Evolutionary conservation across 2,329 filamentous ascomycete genomes (phyloP), one percentile per base, ranked within the genome.

Genomic region (Diaporthe humulicola): DNA sequence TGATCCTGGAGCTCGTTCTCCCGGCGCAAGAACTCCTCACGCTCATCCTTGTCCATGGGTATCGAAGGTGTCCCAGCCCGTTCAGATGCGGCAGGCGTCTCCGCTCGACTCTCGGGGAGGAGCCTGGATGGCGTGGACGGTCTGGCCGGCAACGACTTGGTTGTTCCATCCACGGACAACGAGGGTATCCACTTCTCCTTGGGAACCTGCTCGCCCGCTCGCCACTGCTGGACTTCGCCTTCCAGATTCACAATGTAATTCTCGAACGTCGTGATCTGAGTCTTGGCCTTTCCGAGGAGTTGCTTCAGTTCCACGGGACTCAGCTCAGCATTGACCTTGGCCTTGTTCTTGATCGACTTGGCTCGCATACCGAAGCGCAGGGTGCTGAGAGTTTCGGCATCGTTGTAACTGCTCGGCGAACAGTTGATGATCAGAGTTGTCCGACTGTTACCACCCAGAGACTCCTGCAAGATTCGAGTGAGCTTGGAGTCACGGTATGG

Each of bases 321-420:
- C 80, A 99, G 91, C 85, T 99, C 97, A 60, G 96, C 96, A 83
- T 99, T 99, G 90, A 99, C 94, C 93, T 98, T 99, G 85, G 97
- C 97, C 90, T 98, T 98, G 88, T 98, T 98, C 93, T 98, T 98
- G 88, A 99, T 99, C 0, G 95, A 94, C 88, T 99, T 99, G 74
- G 97, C 97, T 83, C 97, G 90, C 85, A 97, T 97, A 87, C 97
- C 97, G 82, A 98, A 99, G 60, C 96, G 92, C 76, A 99, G 86
- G 0, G 97, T 99, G 78, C 95, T 93, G 66, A 98, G 86, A 0
- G 97, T 98, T 87, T 99, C 97, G 72, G 93, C 92, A 86, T 98
- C 96, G 87, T 99, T 98, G 88, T 98, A 98, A 82, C 95, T 98
- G 86, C 95, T 98, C 2, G 97, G 97, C n/a, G 97, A 98, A 84